Evolutionary conservation across 2,329 filamentous ascomycete species (phyloP).

Genomic region (Trichoderma aggressivum): DNA sequence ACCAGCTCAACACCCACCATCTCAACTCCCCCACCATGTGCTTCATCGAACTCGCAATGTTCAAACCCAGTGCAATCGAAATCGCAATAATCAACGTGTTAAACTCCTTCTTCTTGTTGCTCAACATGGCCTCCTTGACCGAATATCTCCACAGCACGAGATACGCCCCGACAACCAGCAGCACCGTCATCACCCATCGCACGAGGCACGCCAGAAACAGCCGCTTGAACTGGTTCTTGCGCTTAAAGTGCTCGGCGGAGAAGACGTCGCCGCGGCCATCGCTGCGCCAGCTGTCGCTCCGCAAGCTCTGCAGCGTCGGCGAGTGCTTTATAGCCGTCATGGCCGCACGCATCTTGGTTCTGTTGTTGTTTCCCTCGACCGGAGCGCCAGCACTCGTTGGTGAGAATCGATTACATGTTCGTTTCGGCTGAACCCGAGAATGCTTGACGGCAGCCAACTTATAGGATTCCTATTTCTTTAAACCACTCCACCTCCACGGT

Average conservation of each 20-base stretch:
- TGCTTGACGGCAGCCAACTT: background rate
- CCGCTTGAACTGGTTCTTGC: conserved; percentile 22
- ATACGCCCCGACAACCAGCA: conserved; percentile 30
- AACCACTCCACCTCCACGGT: background rate
- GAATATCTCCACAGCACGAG: conserved; percentile 30
- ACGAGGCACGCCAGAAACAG: conserved; percentile 20
- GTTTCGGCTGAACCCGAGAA: background rate
- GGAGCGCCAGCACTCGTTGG: background rate
- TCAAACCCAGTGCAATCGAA: conserved; percentile 41
- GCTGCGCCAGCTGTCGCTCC: conserved; percentile 22
- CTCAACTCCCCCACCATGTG: conserved; percentile 42
- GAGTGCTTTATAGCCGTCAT: background rate
- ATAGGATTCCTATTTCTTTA: background rate
- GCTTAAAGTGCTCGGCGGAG: conserved; percentile 24
- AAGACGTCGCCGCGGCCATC: conserved; percentile 21
- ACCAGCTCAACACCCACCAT: conserved; percentile 44
- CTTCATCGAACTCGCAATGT: conserved; percentile 42
- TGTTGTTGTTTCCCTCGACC: background rate
- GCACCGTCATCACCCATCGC: conserved; percentile 31
- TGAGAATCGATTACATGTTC: conserved; percentile 6
- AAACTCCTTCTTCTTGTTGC: conserved; percentile 38
- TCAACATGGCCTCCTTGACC: conserved; percentile 29
- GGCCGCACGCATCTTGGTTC: background rate
- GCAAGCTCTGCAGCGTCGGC: conserved; percentile 8
- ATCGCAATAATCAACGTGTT: conserved; percentile 44